phyloP scores from a whole-genome alignment of 2,329 filamentous ascomycete species.

The Tothia fuscella region DNA sequence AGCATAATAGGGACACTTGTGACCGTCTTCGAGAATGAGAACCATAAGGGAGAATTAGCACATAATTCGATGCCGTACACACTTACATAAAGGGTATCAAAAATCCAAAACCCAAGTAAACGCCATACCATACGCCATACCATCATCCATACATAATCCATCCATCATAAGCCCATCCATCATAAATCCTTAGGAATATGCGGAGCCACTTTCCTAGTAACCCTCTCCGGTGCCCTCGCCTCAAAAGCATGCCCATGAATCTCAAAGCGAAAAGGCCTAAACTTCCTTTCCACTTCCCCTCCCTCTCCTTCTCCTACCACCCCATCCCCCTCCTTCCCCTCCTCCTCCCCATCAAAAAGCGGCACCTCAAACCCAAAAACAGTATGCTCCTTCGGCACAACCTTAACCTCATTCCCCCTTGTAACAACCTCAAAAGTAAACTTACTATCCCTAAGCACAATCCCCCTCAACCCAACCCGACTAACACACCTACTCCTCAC shows the following conservation, averaged over 20 bases:
- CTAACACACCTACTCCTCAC: slow-evolving; percentile 69
- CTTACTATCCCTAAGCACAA: slow-evolving; percentile 79
- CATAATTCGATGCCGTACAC: too few species aligned
- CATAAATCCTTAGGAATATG: slow-evolving; percentile 6
- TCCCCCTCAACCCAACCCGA: slow-evolving; percentile 71
- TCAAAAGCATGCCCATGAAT: slow-evolving; percentile 5
- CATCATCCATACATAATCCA: too few species aligned
- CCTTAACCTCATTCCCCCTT: slow-evolving; percentile 55
- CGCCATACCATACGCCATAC: too few species aligned
- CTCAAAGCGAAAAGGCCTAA: slow-evolving; percentile 8
- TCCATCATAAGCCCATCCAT: too few species aligned
- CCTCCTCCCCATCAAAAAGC: slow-evolving; percentile 18
- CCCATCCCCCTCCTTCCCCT: neutral
- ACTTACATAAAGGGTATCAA: too few species aligned
- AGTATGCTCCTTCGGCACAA: slow-evolving; percentile 81
- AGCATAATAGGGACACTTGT: too few species aligned
- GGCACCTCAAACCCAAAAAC: slow-evolving; percentile 69
- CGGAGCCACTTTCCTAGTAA: slow-evolving; percentile 7
- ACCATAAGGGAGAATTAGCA: too few species aligned
- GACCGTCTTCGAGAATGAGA: too few species aligned
- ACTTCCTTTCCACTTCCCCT: neutral
- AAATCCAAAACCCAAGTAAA: too few species aligned
- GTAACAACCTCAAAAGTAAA: slow-evolving; percentile 81
- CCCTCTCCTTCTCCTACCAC: neutral
- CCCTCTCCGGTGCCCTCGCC: slow-evolving; percentile 7